Evolutionary conservation across 2,329 filamentous ascomycete species (phyloP).

Genomic region (Cladosporium sp.): DNA sequence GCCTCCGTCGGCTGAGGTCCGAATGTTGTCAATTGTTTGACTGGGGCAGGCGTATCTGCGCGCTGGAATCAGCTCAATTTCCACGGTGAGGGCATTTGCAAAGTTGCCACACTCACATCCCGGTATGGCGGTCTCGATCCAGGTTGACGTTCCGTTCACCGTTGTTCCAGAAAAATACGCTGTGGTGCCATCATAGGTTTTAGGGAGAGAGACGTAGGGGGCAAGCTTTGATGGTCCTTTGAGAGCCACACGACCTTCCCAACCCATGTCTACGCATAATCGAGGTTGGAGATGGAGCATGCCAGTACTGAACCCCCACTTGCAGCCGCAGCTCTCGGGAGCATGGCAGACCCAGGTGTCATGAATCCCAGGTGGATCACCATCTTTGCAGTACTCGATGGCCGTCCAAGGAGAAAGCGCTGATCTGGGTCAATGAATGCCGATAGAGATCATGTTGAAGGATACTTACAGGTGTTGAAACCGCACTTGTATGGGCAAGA

Average conservation of each 20-base stretch:
- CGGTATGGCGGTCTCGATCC: slow-evolving; percentile 20
- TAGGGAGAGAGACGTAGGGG: slow-evolving; percentile 26
- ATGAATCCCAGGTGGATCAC: slow-evolving; percentile 17
- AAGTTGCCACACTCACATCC: slow-evolving; percentile 19
- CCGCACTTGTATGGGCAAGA: slow-evolving; percentile 29
- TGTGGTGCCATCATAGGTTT: slow-evolving; percentile 22
- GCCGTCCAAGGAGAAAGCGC: slow-evolving; percentile 27
- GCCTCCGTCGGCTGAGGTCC: slow-evolving; percentile 16
- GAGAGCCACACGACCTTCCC: slow-evolving; percentile 25
- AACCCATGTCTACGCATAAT: slow-evolving; percentile 28
- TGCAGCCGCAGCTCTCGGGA: slow-evolving; percentile 28
- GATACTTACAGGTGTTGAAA: slow-evolving; percentile 21
- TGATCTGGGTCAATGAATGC: slow-evolving; percentile 6
- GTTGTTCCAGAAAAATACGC: slow-evolving; percentile 23
- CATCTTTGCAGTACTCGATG: slow-evolving; percentile 26
- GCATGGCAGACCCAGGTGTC: slow-evolving; percentile 29
- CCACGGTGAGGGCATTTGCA: neutral
- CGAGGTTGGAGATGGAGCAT: slow-evolving; percentile 20
- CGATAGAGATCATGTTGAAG: neutral
- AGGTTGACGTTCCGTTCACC: slow-evolving; percentile 20
- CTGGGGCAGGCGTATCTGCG: slow-evolving; percentile 19
- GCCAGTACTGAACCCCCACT: slow-evolving; percentile 20
- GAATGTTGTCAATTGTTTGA: slow-evolving; percentile 22
- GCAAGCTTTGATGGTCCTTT: slow-evolving; percentile 25
- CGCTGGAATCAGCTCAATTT: slow-evolving; percentile 4